phyloP scores from a whole-genome alignment of 176 grass and related monocot genomes.

The Poa annua region DNA sequence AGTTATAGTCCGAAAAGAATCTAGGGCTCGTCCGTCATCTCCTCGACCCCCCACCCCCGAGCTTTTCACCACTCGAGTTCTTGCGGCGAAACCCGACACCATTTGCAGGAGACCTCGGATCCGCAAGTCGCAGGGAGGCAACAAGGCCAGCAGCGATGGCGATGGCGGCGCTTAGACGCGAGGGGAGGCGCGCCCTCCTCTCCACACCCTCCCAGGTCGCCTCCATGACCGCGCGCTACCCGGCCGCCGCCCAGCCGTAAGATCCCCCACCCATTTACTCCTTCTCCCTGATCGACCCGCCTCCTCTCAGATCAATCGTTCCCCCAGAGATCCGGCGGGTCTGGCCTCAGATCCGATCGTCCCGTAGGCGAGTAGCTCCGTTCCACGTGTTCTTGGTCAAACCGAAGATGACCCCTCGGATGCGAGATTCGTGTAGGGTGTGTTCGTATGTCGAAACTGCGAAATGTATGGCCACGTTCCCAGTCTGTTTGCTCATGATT shows the following conservation, averaged over 20 bases:
- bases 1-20: background rate
- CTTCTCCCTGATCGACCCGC: background rate
- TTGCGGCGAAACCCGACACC: constrained; percentile 21
- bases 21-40: constrained; percentile 13
- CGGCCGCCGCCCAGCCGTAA: constrained; percentile 53
- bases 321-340: background rate
- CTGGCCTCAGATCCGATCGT: constrained; percentile 7
- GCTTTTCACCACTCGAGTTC: background rate
- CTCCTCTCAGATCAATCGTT: constrained; percentile 7
- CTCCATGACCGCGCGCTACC: constrained; percentile 47
- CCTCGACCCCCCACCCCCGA: background rate
- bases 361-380: background rate
- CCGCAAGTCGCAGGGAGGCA: constrained; percentile 20
- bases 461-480: constrained; percentile 13
- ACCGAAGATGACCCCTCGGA: background rate
- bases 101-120: background rate
- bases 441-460: background rate
- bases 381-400: background rate
- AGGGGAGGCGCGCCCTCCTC: constrained; percentile 69
- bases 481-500: background rate
- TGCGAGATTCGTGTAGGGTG: background rate
- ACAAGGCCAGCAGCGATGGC: constrained; percentile 53
- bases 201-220: constrained; percentile 37
- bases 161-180: constrained; percentile 70
- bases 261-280: background rate